A percentile compares a stretch with the other conserved stretches of the same genome.
Evolutionary conservation across 2,329 filamentous ascomycete genomes (phyloP).

Genomic region (Penicillium sp.): DNA sequence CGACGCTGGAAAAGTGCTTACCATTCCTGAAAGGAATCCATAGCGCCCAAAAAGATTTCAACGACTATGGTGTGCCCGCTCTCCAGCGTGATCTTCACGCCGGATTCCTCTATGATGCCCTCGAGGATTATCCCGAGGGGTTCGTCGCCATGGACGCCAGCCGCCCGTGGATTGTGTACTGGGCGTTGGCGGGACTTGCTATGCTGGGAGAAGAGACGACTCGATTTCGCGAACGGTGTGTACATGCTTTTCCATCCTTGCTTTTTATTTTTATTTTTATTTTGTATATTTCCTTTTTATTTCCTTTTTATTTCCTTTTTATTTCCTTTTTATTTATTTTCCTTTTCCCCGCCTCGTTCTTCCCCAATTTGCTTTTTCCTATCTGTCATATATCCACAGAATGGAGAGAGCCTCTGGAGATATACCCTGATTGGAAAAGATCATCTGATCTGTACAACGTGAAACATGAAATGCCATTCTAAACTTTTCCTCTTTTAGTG

Average conservation of each 20-base stretch:
- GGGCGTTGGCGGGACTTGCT: conserved; percentile 74
- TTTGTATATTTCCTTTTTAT: background rate
- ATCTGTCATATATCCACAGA: background rate
- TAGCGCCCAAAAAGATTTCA: conserved; percentile 57
- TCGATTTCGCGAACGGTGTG: conserved; percentile 60
- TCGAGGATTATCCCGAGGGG: conserved; percentile 62
- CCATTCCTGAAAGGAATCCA: conserved; percentile 59
- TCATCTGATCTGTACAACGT: background rate
- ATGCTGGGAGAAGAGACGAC: conserved; percentile 72
- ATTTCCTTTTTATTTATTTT: background rate
- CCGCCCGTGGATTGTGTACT: conserved; percentile 92
- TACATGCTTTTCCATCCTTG: conserved; percentile 4
- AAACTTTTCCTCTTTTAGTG: conserved; percentile 35
- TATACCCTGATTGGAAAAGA: conserved; percentile 1
- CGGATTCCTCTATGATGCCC: conserved; percentile 47
- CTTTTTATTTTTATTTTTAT: background rate
- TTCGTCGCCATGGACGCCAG: conserved; percentile 80
- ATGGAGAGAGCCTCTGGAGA: conserved; percentile 1
- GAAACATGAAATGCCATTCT: background rate
- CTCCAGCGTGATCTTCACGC: conserved; percentile 63
- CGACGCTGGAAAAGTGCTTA: conserved; percentile 66
- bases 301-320: background rate
- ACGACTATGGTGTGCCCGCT: conserved; percentile 69
- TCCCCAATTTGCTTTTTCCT: background rate
- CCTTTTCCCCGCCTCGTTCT: background rate